phyloP scores from a whole-genome alignment of 2,329 filamentous ascomycete genomes.

The Fusarium newnesense region DNA sequence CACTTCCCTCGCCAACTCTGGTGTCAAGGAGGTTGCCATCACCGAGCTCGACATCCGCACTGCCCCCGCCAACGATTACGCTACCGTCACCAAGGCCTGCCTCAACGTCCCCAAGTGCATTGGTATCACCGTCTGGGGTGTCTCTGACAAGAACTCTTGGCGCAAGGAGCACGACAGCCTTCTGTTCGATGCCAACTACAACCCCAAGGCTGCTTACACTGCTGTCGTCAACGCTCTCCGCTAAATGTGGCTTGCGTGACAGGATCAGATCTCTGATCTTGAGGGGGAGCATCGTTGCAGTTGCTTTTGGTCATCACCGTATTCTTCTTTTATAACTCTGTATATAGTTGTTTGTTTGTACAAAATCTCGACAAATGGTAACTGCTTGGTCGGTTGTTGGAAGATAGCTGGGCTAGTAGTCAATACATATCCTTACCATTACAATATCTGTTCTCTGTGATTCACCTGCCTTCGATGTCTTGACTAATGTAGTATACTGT shows the following conservation, averaged over 20 bases:
- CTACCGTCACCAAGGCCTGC: conserved; percentile 68
- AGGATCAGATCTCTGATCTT: not conserved
- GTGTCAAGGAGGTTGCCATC: conserved; percentile 69
- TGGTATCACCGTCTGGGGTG: conserved; percentile 73
- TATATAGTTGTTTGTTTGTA: conserved; percentile 18
- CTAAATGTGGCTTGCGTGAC: not conserved
- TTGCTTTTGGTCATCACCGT: not conserved
- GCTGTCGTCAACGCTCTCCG: conserved; percentile 43
- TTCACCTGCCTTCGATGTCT: not conserved
- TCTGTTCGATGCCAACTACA: conserved; percentile 63
- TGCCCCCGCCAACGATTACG: conserved; percentile 67
- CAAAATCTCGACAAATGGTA: not conserved
- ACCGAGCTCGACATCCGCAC: conserved; percentile 75
- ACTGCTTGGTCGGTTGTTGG: not conserved
- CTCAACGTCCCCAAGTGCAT: conserved; percentile 68
- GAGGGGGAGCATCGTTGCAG: not conserved
- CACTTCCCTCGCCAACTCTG: conserved; percentile 60
- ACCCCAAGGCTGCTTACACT: conserved; percentile 63
- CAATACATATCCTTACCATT: conserved; percentile 5
- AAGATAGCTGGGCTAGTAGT: not conserved
- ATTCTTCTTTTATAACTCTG: not conserved
- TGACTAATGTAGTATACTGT: rapidly evolving
- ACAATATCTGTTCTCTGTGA: no score
- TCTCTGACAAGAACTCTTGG: conserved; percentile 53
- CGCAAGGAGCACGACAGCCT: conserved; percentile 58